Evolutionary conservation across 345 rosid species (phyloP), one percentile per base, ranked within the genome.

Genomic region (Eucalyptus cladocalyx): DNA sequence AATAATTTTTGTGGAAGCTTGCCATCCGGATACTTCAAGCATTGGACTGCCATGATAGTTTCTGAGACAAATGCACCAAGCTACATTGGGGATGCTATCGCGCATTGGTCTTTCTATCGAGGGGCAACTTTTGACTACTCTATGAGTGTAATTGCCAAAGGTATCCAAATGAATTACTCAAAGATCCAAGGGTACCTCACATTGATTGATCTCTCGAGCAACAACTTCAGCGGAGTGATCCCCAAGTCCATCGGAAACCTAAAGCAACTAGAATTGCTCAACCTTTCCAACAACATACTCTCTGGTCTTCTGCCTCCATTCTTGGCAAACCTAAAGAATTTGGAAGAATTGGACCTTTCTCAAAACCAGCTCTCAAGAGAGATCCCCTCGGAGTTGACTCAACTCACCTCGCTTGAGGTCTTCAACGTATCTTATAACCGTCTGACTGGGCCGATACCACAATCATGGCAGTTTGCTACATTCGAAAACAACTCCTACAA

Each of bases 341-440:
- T 88, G 45, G 53, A 45, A 14, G 5, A 5, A 16, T 1, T 88
- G 7, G 86, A 67, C 76, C 89, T 69, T 28, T 88, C 30, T 90
- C 94, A 4, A 26, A 88, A 92, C 62, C 17, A 12, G 1, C 65
- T 93, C 4, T 89, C 53, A 0, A 91, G 93, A 2, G 50, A 91
- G 80, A 18, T 92, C 43, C 7, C 24, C 21, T 9, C 0, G 80
- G 24, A 69, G 43, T 69, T 69, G 80, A 32, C 24, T 3, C 42
- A 9, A 69, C 80, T 69, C 80, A 69, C 80, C 1, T 69, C 43
- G 2, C 80, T 69, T 69, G 80, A 10, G 43, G 43, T 69, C 42
- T 69, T 91, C 28, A 91, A 92, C 76, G 37, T 92, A 32, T 88
- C 91, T 1, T 43, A 54, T 45, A 93, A 93, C 34, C 86, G 19